A percentile compares a stretch with the other conserved stretches of the same genome.
Evolutionary conservation across 805 yeast species (phyloP).

Genomic region (Hanseniaspora singularis): DNA sequence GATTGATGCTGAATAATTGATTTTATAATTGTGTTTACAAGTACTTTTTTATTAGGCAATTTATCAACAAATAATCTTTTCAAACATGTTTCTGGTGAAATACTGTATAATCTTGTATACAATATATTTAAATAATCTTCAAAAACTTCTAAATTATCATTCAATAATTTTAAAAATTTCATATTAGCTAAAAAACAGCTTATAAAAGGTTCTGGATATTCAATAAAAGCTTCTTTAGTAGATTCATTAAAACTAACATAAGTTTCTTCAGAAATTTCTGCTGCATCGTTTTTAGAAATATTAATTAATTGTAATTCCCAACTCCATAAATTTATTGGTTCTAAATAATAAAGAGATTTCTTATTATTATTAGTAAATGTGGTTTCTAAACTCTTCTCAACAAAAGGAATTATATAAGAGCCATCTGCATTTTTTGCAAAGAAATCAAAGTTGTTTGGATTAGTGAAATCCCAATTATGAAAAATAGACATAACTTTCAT

Average conservation of each 20-base stretch:
- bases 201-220: constrained; percentile 3
- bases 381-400: background rate
- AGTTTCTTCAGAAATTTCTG: background rate
- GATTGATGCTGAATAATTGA: constrained; percentile 3
- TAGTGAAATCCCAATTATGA: background rate
- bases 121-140: constrained; percentile 1
- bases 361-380: background rate
- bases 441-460: background rate
- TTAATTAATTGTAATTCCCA: constrained; percentile 4
- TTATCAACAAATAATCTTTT: constrained; percentile 2
- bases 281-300: background rate
- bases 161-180: constrained; percentile 1
- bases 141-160: background rate
- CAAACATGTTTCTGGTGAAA: background rate
- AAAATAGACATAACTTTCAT: background rate
- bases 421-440: background rate
- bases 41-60: background rate
- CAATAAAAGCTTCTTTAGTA: background rate
- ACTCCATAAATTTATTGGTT: background rate
- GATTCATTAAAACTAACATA: background rate
- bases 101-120: constrained; percentile 1
- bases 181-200: background rate
- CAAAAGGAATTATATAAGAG: background rate
- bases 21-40: background rate
- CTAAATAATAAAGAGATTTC: background rate